These are phyloP conservation scores for Mycena galopus DNA, from an alignment of 768 basidiomycete genomes.

Conservation along the genomic window DNA sequence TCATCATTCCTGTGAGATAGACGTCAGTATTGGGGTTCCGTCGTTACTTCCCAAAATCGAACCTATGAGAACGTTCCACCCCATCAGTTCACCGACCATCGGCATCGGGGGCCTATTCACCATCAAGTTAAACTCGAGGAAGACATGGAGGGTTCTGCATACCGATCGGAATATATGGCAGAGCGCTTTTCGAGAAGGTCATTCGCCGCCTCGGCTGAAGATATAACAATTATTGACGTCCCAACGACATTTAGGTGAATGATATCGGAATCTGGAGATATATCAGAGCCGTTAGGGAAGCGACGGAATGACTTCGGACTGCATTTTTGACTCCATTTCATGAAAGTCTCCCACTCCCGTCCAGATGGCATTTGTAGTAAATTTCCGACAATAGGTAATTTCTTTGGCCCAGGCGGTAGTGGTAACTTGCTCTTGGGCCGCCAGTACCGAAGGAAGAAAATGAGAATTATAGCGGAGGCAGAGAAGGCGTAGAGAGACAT, in stretches of 20 bases:
- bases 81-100: slow-evolving; percentile 10
- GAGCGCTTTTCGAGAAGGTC: slow-evolving; percentile 55
- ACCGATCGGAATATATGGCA: slow-evolving; percentile 16
- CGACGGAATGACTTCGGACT: slow-evolving; percentile 32
- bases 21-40: background rate
- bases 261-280: slow-evolving; percentile 41
- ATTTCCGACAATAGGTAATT: slow-evolving; percentile 60
- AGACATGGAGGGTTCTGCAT: background rate
- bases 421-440: background rate
- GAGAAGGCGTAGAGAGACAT: background rate
- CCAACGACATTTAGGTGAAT: slow-evolving; percentile 46
- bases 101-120: slow-evolving; percentile 1
- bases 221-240: slow-evolving; percentile 51
- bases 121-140: background rate
- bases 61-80: slow-evolving; percentile 5
- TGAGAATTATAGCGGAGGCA: background rate
- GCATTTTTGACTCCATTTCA: slow-evolving; percentile 34
- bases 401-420: slow-evolving; percentile 57
- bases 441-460: background rate
- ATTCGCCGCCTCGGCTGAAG: slow-evolving; percentile 40
- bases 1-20: slow-evolving; percentile 23
- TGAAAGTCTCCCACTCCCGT: slow-evolving; percentile 13
- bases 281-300: no score
- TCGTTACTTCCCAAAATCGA: background rate
- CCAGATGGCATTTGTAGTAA: slow-evolving; percentile 57